Evolutionary conservation across 75 land plant genomes (phyloP).

Genomic region (Sequoiadendron giganteum): DNA sequence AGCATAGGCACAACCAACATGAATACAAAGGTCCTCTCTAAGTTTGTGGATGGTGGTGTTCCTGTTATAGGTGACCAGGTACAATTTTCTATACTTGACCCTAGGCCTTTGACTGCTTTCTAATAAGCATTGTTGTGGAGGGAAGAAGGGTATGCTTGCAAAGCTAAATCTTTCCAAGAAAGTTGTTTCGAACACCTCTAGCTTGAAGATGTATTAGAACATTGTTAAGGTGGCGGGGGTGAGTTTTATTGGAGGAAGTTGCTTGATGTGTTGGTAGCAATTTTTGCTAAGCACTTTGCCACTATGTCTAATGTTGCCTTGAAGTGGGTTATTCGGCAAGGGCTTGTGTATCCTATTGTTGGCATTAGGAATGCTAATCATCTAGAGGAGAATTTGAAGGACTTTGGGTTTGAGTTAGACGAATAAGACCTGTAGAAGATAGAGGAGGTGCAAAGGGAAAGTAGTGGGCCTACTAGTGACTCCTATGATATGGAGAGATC

Average conservation of each 20-base stretch:
- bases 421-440: conserved; percentile 22
- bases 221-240: conserved; percentile 41
- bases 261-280: conserved; percentile 18
- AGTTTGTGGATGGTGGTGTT: too few species aligned
- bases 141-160: too few species aligned
- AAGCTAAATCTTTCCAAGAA: too few species aligned
- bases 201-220: too few species aligned
- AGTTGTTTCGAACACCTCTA: too few species aligned
- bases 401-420: conserved; percentile 16
- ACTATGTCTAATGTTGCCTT: conserved; percentile 24
- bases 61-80: conserved; percentile 50
- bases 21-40: too few species aligned
- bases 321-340: conserved; percentile 38
- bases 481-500: conserved; percentile 36
- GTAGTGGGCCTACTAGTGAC: conserved; percentile 29
- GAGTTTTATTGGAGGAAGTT: conserved; percentile 31
- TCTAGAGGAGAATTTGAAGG: conserved; percentile 28
- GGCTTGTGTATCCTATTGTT: conserved; percentile 35
- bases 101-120: conserved; percentile 22
- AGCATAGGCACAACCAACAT: too few species aligned
- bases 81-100: conserved; percentile 33
- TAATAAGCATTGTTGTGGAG: neutral
- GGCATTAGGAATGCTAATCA: conserved; percentile 27
- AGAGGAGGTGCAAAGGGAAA: conserved; percentile 19
- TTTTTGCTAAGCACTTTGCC: conserved; percentile 19